A percentile compares a stretch with the other conserved stretches of the same genome.
Evolutionary conservation across 495 filamentous ascomycete genomes (phyloP).

Genomic region (Penicillium canescens): DNA sequence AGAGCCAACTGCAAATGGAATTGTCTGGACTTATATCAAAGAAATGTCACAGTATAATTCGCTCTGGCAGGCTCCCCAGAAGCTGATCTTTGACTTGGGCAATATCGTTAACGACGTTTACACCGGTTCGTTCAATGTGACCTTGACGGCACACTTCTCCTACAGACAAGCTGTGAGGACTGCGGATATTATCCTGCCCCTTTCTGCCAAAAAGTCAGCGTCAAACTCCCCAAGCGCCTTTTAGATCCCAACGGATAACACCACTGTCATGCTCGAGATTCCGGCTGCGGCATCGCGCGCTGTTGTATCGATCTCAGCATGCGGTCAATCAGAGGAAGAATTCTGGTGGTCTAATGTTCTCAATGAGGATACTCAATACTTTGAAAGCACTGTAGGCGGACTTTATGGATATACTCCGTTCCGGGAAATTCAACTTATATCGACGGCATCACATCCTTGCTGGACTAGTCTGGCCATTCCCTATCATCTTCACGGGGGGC

Average conservation of each 20-base stretch:
- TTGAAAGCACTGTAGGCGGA: conserved; percentile 52
- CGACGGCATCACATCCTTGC: conserved; percentile 67
- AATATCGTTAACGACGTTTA: conserved; percentile 75
- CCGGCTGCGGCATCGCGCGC: conserved; percentile 67
- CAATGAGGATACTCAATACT: conserved; percentile 61
- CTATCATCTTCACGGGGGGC: conserved; percentile 85
- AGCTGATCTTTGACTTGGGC: conserved; percentile 80
- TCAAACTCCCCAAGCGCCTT: conserved; percentile 64
- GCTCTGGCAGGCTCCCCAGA: conserved; percentile 67
- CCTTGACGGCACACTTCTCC: conserved; percentile 72
- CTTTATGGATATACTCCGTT: conserved; percentile 76
- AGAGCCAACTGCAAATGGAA: conserved; percentile 71
- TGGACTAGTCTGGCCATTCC: conserved; percentile 83
- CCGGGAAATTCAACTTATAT: conserved; percentile 82
- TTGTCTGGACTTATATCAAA: conserved; percentile 76
- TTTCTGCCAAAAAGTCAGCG: conserved; percentile 61
- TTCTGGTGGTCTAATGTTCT: conserved; percentile 90
- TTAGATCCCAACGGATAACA: conserved; percentile 64
- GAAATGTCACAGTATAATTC: conserved; percentile 76
- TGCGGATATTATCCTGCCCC: conserved; percentile 71
- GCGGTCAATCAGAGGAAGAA: conserved; percentile 77
- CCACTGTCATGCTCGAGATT: conserved; percentile 53
- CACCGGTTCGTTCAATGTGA: conserved; percentile 80
- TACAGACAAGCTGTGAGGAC: conserved; percentile 44
- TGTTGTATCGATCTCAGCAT: conserved; percentile 73